A percentile compares a stretch with the other conserved stretches of the same genome.
Evolutionary conservation across 495 filamentous ascomycete species (phyloP).

Genomic region (Venustampulla echinocandica): DNA sequence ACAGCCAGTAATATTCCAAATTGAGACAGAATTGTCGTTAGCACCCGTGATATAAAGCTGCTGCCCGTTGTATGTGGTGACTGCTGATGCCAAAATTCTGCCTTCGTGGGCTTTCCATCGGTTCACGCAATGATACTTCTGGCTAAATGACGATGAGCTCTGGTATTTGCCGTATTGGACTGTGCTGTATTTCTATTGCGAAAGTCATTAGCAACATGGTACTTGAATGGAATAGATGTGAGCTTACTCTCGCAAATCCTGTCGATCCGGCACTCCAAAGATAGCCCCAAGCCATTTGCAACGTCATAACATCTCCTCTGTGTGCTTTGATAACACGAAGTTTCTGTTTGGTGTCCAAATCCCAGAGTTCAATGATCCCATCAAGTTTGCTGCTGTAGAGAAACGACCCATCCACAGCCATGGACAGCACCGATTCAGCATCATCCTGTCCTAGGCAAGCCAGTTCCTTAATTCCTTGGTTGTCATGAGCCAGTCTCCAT

Average conservation of each 20-base stretch:
- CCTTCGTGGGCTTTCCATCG: conserved; percentile 82
- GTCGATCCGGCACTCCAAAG: conserved; percentile 77
- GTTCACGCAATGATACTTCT: conserved; percentile 74
- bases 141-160: conserved; percentile 60
- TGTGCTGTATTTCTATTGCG: conserved; percentile 45
- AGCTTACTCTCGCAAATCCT: conserved; percentile 67
- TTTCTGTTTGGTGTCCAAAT: conserved; percentile 87
- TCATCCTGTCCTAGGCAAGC: conserved; percentile 70
- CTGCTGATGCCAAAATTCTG: conserved; percentile 78
- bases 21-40: conserved; percentile 77
- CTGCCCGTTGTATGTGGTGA: conserved; percentile 54
- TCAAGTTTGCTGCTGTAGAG: conserved; percentile 80
- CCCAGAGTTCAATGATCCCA: conserved; percentile 96
- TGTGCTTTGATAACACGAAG: conserved; percentile 73
- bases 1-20: conserved; percentile 73
- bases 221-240: background rate
- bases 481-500: conserved; percentile 59
- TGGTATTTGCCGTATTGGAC: conserved; percentile 44
- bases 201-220: conserved; percentile 8
- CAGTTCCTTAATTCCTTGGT: conserved; percentile 48
- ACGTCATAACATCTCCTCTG: conserved; percentile 73
- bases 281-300: conserved; percentile 73
- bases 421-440: conserved; percentile 67
- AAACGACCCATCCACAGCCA: conserved; percentile 78
- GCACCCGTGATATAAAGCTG: conserved; percentile 87